These are phyloP conservation scores for Clitopilus passeckerianus DNA, from an alignment of 768 basidiomycete genomes.

Conservation along the genomic window DNA sequence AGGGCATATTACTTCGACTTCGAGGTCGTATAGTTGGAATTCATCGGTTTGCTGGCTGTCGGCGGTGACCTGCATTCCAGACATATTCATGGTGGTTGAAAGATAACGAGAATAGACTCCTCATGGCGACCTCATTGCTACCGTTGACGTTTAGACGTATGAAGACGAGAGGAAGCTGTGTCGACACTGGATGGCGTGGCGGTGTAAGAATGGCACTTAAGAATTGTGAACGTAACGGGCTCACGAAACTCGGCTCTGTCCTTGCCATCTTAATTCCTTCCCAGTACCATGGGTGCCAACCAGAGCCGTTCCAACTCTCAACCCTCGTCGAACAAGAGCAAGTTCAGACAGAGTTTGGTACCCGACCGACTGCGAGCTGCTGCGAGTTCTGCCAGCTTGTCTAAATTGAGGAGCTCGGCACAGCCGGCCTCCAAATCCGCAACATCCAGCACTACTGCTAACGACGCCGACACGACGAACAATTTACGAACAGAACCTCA, in stretches of 20 bases:
- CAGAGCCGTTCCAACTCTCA: slow-evolving; percentile 20
- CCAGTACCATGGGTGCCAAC: slow-evolving; percentile 22
- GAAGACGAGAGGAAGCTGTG: neutral
- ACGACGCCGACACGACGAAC: neutral
- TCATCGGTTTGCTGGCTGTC: slow-evolving; percentile 22
- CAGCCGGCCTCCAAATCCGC: neutral
- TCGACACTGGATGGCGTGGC: neutral
- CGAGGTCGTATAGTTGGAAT: slow-evolving; percentile 62
- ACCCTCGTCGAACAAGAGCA: slow-evolving; percentile 4
- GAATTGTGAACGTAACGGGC: neutral
- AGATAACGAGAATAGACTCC: neutral
- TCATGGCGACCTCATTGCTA: neutral
- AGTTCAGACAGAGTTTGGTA: slow-evolving; percentile 11
- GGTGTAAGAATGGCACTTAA: neutral
- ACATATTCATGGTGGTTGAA: neutral
- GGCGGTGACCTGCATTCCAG: neutral
- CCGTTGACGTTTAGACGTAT: neutral
- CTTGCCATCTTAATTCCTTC: neutral
- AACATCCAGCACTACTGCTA: neutral
- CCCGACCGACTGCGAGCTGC: slow-evolving; percentile 7
- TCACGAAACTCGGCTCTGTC: neutral
- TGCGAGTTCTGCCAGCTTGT: slow-evolving; percentile 2
- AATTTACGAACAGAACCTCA: neutral
- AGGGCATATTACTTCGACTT: slow-evolving; percentile 58
- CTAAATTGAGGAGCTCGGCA: slow-evolving; percentile 1